Evolutionary conservation across 345 rosid genomes (phyloP), one percentile per base, ranked within the genome.

Genomic region (Eucalyptus regnans): DNA sequence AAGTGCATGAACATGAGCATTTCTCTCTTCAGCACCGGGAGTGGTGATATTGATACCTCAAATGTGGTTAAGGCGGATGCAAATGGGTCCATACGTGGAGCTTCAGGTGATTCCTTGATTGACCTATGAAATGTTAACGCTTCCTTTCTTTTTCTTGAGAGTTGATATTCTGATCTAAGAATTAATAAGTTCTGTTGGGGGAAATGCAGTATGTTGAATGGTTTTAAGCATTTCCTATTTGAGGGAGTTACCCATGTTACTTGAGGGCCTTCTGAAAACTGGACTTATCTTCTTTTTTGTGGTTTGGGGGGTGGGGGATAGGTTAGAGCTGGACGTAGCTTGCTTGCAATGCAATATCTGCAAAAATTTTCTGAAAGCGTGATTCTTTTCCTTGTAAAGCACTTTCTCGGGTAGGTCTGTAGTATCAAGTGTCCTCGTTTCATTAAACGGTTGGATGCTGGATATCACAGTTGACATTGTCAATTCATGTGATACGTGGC

Each of bases 21-120:
- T 88, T 79, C 84, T 51, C 90, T 84, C 13, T 90, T 84, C 92
- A 98, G 99, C 86, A 96, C 99, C 52, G 99, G 99, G 68, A 96
- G 99, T 93, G 99, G 99, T 79, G 99, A 98, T 91, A 89, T 97
- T 90, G 99, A 96, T 91, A 96, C 97, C 29, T 97, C 99, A 12
- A 96, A 93, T 62, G 96, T 97, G 90, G 97, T 96, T 89, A 96
- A 95, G 95, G 96, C 95, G 87, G 93, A 98, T 91, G 93, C 92
- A n/a, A 93, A 96, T 91, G 96, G 97, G 84, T 92, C 91, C 68
- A 97, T 97, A 91, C 86, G 87, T 51, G 99, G 99, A 86, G 99
- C 97, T 92, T 96, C 97, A 90, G 99, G 99, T 98, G 89, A 83
- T 50, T 52, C 58, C 87, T 86, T 13, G 27, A 50, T 86, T 46